These are phyloP conservation scores for Pichia sp. DNA, from an alignment of 1,139 yeast genomes.

Conservation along the genomic window DNA sequence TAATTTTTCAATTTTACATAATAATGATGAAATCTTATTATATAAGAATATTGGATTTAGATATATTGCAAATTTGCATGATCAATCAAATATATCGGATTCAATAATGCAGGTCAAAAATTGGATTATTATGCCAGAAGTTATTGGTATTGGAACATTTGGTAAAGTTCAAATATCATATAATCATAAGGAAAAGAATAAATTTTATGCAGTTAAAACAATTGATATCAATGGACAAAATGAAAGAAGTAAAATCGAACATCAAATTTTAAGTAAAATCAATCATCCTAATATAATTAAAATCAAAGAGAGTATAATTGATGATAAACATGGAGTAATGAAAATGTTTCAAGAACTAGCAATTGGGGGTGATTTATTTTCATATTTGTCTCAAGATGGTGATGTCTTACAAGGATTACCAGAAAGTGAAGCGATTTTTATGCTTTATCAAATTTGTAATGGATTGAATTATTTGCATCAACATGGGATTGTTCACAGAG, in stretches of 20 bases:
- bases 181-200: conserved; percentile 15
- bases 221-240: conserved; percentile 29
- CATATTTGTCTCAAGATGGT: conserved; percentile 45
- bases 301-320: conserved; percentile 39
- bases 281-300: conserved; percentile 87
- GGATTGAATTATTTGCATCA: conserved; percentile 51
- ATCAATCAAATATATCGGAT: background rate
- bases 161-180: conserved; percentile 41
- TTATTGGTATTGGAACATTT: conserved; percentile 57
- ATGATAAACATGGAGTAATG: conserved; percentile 31
- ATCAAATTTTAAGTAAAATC: conserved; percentile 43
- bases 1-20: conserved; percentile 33
- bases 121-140: conserved; percentile 40
- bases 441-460: conserved; percentile 48
- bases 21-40: conserved; percentile 38
- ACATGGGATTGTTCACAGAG: conserved; percentile 47
- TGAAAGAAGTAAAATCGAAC: conserved; percentile 34
- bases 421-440: conserved; percentile 48
- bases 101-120: conserved; percentile 16
- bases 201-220: conserved; percentile 47
- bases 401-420: conserved; percentile 36
- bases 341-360: conserved; percentile 45
- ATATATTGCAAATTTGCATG: background rate
- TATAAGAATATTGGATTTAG: conserved; percentile 3
- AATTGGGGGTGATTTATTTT: conserved; percentile 61